phyloP scores from a whole-genome alignment of 805 yeast genomes.

The Suhomyces xylopsoci region DNA sequence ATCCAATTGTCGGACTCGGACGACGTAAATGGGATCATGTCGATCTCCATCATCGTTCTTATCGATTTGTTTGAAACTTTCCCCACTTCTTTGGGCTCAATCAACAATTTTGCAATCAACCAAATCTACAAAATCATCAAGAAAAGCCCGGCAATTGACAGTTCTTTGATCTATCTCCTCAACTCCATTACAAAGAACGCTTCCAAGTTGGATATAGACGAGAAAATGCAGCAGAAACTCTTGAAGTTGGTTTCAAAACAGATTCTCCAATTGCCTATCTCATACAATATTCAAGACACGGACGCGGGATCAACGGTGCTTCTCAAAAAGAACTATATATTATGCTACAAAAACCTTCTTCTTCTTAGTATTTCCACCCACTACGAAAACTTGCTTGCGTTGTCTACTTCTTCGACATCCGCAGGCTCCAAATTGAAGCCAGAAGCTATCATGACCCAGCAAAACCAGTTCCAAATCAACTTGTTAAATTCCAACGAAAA shows the following conservation, averaged over 20 bases:
- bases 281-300: conserved; percentile 15
- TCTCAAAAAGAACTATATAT: conserved; percentile 30
- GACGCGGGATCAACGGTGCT: conserved; percentile 18
- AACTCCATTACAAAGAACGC: conserved; percentile 32
- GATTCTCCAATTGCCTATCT: conserved; percentile 18
- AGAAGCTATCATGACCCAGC: conserved; percentile 39
- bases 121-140: conserved; percentile 40
- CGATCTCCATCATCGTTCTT: conserved; percentile 28
- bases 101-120: conserved; percentile 30
- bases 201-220: conserved; percentile 38
- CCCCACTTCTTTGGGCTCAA: conserved; percentile 36
- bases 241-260: conserved; percentile 30
- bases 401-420: conserved; percentile 31
- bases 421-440: conserved; percentile 42
- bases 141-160: conserved; percentile 25
- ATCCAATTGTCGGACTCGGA: conserved; percentile 17
- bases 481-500: conserved; percentile 32
- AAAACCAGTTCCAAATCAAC: conserved; percentile 33
- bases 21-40: conserved; percentile 15
- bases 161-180: conserved; percentile 29
- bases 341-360: conserved; percentile 30
- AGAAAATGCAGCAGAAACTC: conserved; percentile 36
- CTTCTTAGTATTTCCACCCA: conserved; percentile 32
- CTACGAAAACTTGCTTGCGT: conserved; percentile 36
- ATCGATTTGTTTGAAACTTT: conserved; percentile 36